phyloP scores from a whole-genome alignment of 1,284 basidiomycete genomes.

The Ustilago sp. region DNA sequence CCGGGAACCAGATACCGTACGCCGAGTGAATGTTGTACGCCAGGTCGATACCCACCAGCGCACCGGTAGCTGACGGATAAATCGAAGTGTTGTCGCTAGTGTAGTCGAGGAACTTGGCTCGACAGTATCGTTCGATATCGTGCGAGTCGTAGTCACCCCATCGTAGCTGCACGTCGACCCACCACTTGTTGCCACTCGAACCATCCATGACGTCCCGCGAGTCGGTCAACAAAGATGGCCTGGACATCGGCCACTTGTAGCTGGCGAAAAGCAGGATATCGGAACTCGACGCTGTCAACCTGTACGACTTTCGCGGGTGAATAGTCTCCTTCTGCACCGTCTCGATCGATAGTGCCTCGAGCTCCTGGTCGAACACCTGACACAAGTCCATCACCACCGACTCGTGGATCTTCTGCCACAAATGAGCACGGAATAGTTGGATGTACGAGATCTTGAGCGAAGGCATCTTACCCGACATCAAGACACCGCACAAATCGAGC shows the following conservation, averaged over 20 bases:
- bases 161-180: constrained; percentile 95
- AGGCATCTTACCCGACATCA: constrained; percentile 96
- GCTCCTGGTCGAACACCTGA: constrained; percentile 98
- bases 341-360: constrained; percentile 98
- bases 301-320: constrained; percentile 98
- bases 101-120: constrained; percentile 97
- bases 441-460: constrained; percentile 84
- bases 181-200: constrained; percentile 97
- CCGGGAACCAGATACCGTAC: constrained; percentile 99
- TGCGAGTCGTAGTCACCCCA: constrained; percentile 99
- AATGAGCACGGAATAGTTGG: constrained; percentile 99
- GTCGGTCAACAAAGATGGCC: constrained; percentile 94
- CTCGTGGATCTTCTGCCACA: constrained; percentile 85
- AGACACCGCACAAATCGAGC: constrained; percentile 87
- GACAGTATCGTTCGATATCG: constrained; percentile 80
- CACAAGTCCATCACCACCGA: constrained; percentile 94
- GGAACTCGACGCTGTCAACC: constrained; percentile 95
- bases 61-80: constrained; percentile 96
- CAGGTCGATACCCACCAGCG: constrained; percentile 97
- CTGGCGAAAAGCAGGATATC: constrained; percentile 97
- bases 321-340: constrained; percentile 99
- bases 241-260: constrained; percentile 91
- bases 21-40: constrained; percentile 99
- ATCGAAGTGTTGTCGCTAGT: constrained; percentile 84
- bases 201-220: constrained; percentile 96